These are phyloP conservation scores for Aureobasidium sp. DNA, from an alignment of 2,329 filamentous ascomycete species.

Conservation along the genomic window DNA sequence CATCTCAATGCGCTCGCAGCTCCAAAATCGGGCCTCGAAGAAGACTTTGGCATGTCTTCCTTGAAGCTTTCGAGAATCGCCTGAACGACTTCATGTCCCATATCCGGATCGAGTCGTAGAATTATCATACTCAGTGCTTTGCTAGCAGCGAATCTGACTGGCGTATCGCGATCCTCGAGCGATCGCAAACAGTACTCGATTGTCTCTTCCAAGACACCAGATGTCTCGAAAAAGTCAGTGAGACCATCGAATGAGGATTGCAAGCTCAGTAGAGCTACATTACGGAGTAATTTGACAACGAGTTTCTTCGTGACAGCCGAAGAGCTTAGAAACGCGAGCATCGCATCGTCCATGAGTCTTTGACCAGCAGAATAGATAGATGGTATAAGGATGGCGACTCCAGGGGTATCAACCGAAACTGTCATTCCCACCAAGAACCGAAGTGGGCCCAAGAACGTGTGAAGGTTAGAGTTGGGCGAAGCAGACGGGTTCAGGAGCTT, in stretches of 20 bases:
- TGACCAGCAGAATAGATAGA: conserved; percentile 61
- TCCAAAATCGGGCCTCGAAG: conserved; percentile 52
- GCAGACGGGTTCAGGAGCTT: conserved; percentile 46
- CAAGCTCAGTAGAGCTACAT: conserved; percentile 61
- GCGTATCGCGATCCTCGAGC: conserved; percentile 81
- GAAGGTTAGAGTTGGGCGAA: conserved; percentile 48
- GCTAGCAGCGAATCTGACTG: conserved; percentile 81
- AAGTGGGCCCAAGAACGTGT: conserved; percentile 70
- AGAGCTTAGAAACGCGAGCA: conserved; percentile 52
- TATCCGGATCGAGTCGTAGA: conserved; percentile 67
- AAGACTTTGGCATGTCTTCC: conserved; percentile 52
- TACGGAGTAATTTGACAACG: conserved; percentile 76
- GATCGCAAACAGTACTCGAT: conserved; percentile 75
- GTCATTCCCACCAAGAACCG: conserved; percentile 73
- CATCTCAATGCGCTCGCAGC: conserved; percentile 76
- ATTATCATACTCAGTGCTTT: conserved; percentile 87
- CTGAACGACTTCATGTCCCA: conserved; percentile 82
- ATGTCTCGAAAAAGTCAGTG: conserved; percentile 30
- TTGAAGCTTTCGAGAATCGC: conserved; percentile 66
- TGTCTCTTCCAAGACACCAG: conserved; percentile 58
- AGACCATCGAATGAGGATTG: conserved; percentile 29
- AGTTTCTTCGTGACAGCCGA: conserved; percentile 77
- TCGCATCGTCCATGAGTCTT: conserved; percentile 48
- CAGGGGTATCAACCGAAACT: conserved; percentile 63
- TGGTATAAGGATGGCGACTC: conserved; percentile 60